Evolutionary conservation across 1,284 basidiomycete species (phyloP), one percentile per base, ranked within the genome.

Genomic region (Rhizoctonia solani): DNA sequence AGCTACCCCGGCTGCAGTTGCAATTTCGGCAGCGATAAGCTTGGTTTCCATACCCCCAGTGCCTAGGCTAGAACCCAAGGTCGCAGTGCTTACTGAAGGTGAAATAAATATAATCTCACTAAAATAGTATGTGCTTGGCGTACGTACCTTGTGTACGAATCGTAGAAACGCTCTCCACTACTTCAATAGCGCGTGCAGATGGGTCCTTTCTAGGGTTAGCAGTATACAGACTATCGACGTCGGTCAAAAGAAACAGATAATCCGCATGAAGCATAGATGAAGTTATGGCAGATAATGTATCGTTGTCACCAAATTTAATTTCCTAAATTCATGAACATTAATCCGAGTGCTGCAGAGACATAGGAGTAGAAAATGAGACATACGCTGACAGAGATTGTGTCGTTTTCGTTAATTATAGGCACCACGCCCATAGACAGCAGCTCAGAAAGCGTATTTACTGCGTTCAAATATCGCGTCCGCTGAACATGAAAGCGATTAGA

Each of bases 11-110:
- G 95, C 96, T 0, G 89, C 95, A 0, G 92, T 97, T 0, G 96
- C 95, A 14, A 99, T 92, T 75, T 99, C 97, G 0, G 97, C 96
- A 0, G 96, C 96, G 70, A 99, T 97, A 69, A 99, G 86, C 76
- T 99, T 99, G 4, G 97, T 99, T 79, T 97, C 94, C 97, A 99
- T 99, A 4, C 97, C 97, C 0, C 96, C 97, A 1, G 97, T 99
- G 0, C 96, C 97, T 11, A 99, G 84, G 70, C 85, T 92, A 0
- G 93, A 95, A 0, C 96, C 97, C 4, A 96, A 82, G 0, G 95
- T 98, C 1, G 87, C 86, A 0, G 95, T 97, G 73, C 90, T 93
- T 2, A 98, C 95, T 95, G 73, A 19, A 16, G 5, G 27, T 21
- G n/a, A n/a, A 21, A 34, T 2, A 27, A 19, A 29, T 29, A 46